These are phyloP conservation scores for Rubus parviflorus DNA, from an alignment of 306 rosid genomes.

Conservation along the genomic window DNA sequence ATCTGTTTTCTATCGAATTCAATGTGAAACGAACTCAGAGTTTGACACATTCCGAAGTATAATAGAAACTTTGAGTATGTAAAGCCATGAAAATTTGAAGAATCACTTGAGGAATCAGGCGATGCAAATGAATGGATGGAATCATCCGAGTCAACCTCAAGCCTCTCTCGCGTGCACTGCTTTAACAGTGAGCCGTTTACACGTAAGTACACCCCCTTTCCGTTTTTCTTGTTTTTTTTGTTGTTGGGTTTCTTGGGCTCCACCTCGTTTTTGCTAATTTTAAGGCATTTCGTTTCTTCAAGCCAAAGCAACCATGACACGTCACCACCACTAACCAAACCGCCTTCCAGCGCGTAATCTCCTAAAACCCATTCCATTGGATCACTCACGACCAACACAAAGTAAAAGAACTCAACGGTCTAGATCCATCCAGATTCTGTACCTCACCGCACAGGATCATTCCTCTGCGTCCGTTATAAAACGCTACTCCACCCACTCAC, in stretches of 20 bases:
- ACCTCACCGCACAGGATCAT: background rate
- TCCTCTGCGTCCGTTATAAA: too few relatives aligned
- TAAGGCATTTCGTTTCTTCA: background rate
- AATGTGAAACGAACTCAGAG: too few relatives aligned
- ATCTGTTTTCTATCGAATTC: too few relatives aligned
- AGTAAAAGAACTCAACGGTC: background rate
- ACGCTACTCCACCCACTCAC: background rate
- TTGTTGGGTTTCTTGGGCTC: background rate
- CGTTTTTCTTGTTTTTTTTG: background rate
- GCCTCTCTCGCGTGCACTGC: background rate
- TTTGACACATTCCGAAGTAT: too few relatives aligned
- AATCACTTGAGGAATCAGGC: too few relatives aligned
- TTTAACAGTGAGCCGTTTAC: slow-evolving; percentile 1
- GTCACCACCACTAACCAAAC: background rate
- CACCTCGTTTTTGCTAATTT: background rate
- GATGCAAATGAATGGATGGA: too few relatives aligned
- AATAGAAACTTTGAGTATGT: too few relatives aligned
- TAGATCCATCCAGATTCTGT: too few relatives aligned
- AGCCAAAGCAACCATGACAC: slow-evolving; percentile 1
- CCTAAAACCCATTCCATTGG: background rate
- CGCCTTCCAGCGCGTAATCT: background rate
- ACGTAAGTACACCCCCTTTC: background rate
- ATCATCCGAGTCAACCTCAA: background rate
- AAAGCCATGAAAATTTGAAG: too few relatives aligned
- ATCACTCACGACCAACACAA: background rate